phyloP scores from a whole-genome alignment of 148 eudicot genomes.

The Vaccinium myrtillus region DNA sequence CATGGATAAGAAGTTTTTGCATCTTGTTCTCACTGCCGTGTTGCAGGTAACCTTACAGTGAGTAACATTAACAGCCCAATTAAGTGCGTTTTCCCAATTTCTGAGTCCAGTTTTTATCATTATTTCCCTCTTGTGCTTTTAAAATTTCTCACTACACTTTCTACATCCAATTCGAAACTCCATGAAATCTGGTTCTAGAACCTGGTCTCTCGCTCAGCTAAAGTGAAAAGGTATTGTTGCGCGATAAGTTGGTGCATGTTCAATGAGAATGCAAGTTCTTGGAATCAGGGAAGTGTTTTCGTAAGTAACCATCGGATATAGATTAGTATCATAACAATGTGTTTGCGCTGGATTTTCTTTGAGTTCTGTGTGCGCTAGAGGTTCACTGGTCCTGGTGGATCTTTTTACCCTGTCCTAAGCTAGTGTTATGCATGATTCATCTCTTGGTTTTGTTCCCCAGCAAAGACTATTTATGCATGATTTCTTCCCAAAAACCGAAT shows the following conservation, averaged over 20 bases:
- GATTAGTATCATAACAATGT: not conserved
- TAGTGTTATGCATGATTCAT: not conserved
- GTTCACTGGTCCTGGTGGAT: not conserved
- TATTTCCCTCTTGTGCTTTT: not conserved
- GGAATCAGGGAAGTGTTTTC: not conserved
- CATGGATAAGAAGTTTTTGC: not conserved
- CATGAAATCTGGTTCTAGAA: not conserved
- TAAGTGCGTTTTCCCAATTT: not conserved
- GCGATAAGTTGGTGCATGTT: not conserved
- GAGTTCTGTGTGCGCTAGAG: not conserved
- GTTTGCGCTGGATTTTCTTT: not conserved
- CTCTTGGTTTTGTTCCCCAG: no score
- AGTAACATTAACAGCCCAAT: slow-evolving; percentile 5
- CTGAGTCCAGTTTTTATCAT: not conserved
- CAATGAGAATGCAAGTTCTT: not conserved
- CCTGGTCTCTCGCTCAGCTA: not conserved
- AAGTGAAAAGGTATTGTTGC: not conserved
- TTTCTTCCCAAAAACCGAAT: no score
- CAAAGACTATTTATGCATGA: no score
- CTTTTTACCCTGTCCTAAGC: no score
- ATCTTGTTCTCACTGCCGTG: not conserved
- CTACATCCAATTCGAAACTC: slow-evolving; percentile 7
- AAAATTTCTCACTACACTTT: not conserved
- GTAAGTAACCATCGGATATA: not conserved
- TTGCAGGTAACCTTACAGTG: not conserved